These are phyloP conservation scores for Neopestalotiopsis sp. DNA, from an alignment of 2,329 filamentous ascomycete genomes.

Conservation along the genomic window DNA sequence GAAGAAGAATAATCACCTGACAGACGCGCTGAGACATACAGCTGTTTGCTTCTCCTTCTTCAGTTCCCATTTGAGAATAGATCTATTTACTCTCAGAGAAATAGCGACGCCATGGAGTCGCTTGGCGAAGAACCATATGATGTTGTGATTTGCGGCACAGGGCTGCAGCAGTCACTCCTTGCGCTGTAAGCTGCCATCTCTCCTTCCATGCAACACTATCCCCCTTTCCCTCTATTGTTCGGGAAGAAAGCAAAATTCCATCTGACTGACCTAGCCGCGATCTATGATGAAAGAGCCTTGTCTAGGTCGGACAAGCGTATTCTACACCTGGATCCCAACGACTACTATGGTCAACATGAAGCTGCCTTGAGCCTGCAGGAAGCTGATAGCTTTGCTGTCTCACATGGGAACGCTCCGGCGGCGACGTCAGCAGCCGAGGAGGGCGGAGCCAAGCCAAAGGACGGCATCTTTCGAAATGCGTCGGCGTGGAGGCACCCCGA, in stretches of 20 bases:
- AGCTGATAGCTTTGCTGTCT: conserved; percentile 73
- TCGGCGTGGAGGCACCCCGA: conserved; percentile 43
- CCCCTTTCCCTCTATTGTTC: not conserved
- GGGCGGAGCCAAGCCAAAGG: conserved; percentile 20
- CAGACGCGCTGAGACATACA: conserved; percentile 3
- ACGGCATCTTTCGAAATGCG: conserved; percentile 42
- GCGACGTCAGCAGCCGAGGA: not conserved
- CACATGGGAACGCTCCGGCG: conserved; percentile 38
- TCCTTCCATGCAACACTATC: not conserved
- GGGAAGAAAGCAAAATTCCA: conserved; percentile 31
- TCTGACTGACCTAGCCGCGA: conserved; percentile 75
- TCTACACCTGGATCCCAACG: conserved; percentile 85
- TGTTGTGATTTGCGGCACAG: conserved; percentile 79
- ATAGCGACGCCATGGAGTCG: conserved; percentile 66
- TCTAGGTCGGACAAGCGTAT: conserved; percentile 92
- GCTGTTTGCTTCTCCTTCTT: conserved; percentile 6
- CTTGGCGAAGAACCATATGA: conserved; percentile 79
- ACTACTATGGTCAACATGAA: conserved; percentile 86
- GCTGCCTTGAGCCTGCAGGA: conserved; percentile 87
- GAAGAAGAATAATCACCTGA: not conserved
- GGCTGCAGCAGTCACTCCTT: conserved; percentile 78
- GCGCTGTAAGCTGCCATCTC: conserved; percentile 65
- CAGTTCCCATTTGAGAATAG: no score
- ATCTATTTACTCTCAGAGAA: conserved; percentile 19
- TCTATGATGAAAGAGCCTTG: conserved; percentile 71